Evolutionary conservation across 176 grass and related monocot genomes (phyloP), one percentile per base, ranked within the genome.

Genomic region (Eremochloa ophiuroides): DNA sequence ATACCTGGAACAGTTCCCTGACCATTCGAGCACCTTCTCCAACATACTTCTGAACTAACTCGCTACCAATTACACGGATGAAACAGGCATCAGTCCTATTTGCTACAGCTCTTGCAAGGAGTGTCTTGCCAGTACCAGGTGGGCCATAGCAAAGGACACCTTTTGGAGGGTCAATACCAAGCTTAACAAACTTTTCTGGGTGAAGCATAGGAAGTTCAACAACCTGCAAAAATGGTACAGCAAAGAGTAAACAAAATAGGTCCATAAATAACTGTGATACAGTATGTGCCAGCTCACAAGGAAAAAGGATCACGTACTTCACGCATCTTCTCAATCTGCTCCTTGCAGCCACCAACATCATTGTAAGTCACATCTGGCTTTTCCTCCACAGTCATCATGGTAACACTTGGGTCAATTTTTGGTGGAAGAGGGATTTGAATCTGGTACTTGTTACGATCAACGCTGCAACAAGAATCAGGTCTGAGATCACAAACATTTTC

Each of bases 351-450:
- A 48, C 95, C 95, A 39, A 97, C 95, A 58, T 94, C 95, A 15
- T 97, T 97, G 75, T 97, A 97, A 59, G 95, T 97, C 34, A 97
- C 92, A 71, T 97, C 95, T 22, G 95, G 95, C 65, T 97, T 97
- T 80, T 94, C 95, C 78, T 97, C 95, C 17, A 97, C 95, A 0
- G 95, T 97, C 95, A 97, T 97, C 95, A 97, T 97, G 23, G 95
- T 97, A 74, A 97, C 95, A 48, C 92, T 97, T 10, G 94, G 94
- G 62, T 97, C 94, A 82, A 97, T 94, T 80, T 97, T 97, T 7
- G 94, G 91, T 60, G 89, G 95, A 62, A 97, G 62, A 11, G 95
- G 95, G 70, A 97, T 97, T 61, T 97, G 95, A 34, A 94, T 97
- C 84, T 97, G 92, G 42, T 97, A 97, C 81, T 94, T 94, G 70